Evolutionary conservation across 768 basidiomycete genomes (phyloP).

Genomic region (Mycena indigotica): DNA sequence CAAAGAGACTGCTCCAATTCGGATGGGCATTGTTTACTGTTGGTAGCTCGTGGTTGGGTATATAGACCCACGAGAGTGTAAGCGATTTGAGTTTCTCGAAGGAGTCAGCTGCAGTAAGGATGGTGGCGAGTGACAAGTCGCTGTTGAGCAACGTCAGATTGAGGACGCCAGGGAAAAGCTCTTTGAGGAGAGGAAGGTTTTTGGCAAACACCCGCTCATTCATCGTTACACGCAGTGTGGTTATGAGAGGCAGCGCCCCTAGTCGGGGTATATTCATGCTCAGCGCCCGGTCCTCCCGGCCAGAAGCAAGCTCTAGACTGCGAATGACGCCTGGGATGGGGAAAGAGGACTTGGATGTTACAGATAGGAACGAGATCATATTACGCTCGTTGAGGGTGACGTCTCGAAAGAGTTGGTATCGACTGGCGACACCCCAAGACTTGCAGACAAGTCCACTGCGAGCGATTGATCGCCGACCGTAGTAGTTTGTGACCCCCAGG

Average conservation of each 20-base stretch:
- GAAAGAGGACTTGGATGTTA: not conserved
- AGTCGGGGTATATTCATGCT: not conserved
- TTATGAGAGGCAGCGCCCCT: not conserved
- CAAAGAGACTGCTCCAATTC: not conserved
- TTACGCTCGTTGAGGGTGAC: conserved; percentile 7
- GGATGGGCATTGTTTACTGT: not conserved
- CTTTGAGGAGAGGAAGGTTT: not conserved
- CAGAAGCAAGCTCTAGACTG: not conserved
- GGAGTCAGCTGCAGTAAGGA: not conserved
- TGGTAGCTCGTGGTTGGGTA: not conserved
- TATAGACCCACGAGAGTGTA: not conserved
- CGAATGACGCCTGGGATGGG: conserved; percentile 4
- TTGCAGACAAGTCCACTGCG: conserved; percentile 5
- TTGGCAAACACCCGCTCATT: not conserved
- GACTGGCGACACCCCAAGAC: conserved; percentile 10
- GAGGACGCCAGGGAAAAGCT: not conserved
- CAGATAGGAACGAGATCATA: conserved; percentile 1
- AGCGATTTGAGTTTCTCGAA: not conserved
- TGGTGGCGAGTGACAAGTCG: not conserved
- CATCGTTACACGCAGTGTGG: not conserved
- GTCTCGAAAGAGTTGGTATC: conserved; percentile 13
- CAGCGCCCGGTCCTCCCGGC: not conserved
- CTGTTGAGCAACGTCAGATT: not conserved
- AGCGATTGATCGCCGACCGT: conserved; percentile 1
- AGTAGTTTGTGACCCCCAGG: not conserved